Base-by-base conservation (phyloP, 192 early-diverging fungal genomes). In the Backusella mclennaniae region DNA sequence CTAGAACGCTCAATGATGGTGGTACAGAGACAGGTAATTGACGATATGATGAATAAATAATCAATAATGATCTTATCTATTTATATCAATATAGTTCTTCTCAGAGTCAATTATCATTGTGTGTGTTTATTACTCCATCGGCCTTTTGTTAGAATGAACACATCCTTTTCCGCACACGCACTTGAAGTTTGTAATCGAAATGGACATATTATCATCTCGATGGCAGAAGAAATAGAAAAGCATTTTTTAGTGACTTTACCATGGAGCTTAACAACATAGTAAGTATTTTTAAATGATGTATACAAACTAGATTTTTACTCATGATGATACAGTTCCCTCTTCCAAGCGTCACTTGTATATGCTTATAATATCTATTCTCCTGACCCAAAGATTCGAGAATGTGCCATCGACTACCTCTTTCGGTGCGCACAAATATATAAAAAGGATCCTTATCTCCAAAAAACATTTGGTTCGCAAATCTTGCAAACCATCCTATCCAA, bases 231-330 rank as follows among this genome's bases (percentile, higher is more conserved):
- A 23, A 67, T 80, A 8, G 59, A 66, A 9, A 36, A 35, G 11
- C 17, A 71, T 1, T 53, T 36, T 26, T 73, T 83, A 21, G 17
- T 67, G 17, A 35, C 75, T 36, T 73, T 75, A 39, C 79, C 82
- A 9, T 84, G 82, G 82, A 80, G 39, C 33, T 76, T 84, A 19
- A 56, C 76, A 35, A 38, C 76, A 12, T 78, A 77, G 82, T 84
- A 74, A 73, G 76, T 63, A 29, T 31, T 26, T 1, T 12, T 23
- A 29, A 36, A 29, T 39, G 38, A 3, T 33, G 33, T 33, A 33
- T 0, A 33, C 1, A 33, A 33, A 33, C 33, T 33, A 3, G 3
- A 3, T 33, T 3, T 33, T 33, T 33, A 33, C 33, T 41, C 39
- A 41, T 41, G 4, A 5, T 41, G 0, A 41, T 53, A 7, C 36